Evolutionary conservation across 2,329 filamentous ascomycete species (phyloP), one percentile per base, ranked within the genome.

Genomic region (Didymella keratinophila): DNA sequence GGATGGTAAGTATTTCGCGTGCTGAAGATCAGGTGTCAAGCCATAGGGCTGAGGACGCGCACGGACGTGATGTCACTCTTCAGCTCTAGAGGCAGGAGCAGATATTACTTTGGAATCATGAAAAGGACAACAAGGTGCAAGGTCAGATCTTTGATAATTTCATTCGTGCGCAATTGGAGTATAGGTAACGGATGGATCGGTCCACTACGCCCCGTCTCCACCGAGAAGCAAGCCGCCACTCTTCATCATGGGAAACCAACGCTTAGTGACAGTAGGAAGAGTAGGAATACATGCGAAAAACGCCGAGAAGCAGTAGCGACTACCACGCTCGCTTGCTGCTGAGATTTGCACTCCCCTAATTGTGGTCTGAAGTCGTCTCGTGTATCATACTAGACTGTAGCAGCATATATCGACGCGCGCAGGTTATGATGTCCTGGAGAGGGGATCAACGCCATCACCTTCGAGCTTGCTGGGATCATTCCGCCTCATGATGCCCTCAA

Each of bases 401-500:
- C 14, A 53, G 50, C 30, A 36, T 21, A 20, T 30, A 41, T 14
- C 9, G 34, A 8, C 18, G 41, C 25, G 16, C 23, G 36, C 14
- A 51, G 36, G 14, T 64, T 62, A 74, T 66, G 63, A 61, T 36
- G 60, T 51, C 45, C 62, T 72, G 27, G 72, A 71, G 34, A 91
- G 79, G 23, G 89, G 89, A 73, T 91, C 89, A 74, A 90, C 82
- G 67, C 87, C 84, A 16, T 72, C 72, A 18, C 68, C 65, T n/a
- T 57, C 63, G 16, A 23, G 52, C 66, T 82, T 82, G 71, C 78
- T 80, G 42, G 83, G 83, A 66, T 86, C 84, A 61, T 85, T 92
- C 72, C 95, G 86, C 77, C 95, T 86, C 91, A 99, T 92, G 75
- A 98, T 96, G 61, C 92, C 89, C 78, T 97, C 93, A 27, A 98